Percentiles rank a stretch among this genome's conserved stretches.
These are phyloP conservation scores for Saccharum spontaneum DNA, from an alignment of 176 grass and related monocot genomes.

Conservation along the genomic window DNA sequence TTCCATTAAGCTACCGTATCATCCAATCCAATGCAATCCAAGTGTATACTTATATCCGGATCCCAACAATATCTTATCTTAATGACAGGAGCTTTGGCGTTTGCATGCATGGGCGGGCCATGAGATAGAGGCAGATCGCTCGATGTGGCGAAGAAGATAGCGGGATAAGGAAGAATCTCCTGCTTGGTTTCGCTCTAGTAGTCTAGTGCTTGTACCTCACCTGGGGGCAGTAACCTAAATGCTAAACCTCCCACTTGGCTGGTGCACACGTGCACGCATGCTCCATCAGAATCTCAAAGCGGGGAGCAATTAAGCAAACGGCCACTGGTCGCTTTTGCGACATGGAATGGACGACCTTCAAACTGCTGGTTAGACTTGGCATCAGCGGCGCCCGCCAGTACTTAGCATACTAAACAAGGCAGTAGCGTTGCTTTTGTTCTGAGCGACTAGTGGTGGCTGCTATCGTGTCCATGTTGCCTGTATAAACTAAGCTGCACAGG, in stretches of 20 bases:
- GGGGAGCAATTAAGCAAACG: conserved; percentile 6
- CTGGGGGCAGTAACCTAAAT: not conserved
- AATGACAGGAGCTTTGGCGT: not conserved
- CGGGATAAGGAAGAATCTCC: conserved; percentile 46
- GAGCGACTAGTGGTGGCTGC: not conserved
- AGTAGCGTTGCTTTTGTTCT: not conserved
- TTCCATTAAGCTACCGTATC: conserved; percentile 12
- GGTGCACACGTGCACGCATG: conserved; percentile 18
- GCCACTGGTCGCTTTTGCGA: not conserved
- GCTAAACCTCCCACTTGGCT: not conserved
- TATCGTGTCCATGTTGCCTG: not conserved
- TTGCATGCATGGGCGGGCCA: not conserved
- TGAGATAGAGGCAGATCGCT: not conserved
- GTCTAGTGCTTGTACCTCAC: not conserved
- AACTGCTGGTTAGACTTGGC: not conserved
- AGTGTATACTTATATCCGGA: not conserved
- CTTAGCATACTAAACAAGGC: conserved; percentile 14
- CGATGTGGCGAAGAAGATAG: too few relatives aligned
- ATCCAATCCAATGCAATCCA: not conserved
- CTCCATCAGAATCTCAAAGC: not conserved
- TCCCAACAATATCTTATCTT: too few relatives aligned
- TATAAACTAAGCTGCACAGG: not conserved
- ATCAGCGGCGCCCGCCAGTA: not conserved
- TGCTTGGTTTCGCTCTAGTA: not conserved
- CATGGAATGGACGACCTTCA: not conserved